phyloP scores from a whole-genome alignment of 306 rosid species.

The Inga leiocalycina region DNA sequence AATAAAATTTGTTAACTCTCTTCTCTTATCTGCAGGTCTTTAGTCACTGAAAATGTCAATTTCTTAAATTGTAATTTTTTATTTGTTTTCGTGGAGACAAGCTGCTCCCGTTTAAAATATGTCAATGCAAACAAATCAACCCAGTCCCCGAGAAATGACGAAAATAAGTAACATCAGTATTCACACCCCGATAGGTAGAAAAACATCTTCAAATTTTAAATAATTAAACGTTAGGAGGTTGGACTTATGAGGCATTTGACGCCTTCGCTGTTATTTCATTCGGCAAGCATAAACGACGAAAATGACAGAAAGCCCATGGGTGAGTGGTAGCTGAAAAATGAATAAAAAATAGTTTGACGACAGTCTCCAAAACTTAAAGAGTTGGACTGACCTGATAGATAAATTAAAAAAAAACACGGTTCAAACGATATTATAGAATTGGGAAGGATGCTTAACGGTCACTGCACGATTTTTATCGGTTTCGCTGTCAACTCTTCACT shows the following conservation, averaged over 20 bases:
- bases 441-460: constrained; percentile 44
- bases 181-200: not conserved
- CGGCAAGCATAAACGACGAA: not conserved
- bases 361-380: not conserved
- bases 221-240: not conserved
- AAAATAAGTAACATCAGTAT: not conserved
- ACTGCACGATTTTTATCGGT: constrained; percentile 38
- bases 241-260: not conserved
- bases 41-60: not conserved
- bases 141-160: not conserved
- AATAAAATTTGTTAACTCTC: not conserved
- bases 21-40: not conserved
- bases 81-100: not conserved
- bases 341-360: not conserved
- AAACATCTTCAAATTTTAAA: not conserved
- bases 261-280: not conserved
- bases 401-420: constrained; percentile 1
- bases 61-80: not conserved
- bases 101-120: not conserved
- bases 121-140: not conserved
- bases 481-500: not conserved
- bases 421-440: constrained; percentile 29
- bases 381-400: not conserved
- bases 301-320: not conserved
- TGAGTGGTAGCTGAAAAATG: not conserved